Evolutionary conservation across 2,329 filamentous ascomycete species (phyloP), one percentile per base, ranked within the genome.

Genomic region (Rutstroemia sp.): DNA sequence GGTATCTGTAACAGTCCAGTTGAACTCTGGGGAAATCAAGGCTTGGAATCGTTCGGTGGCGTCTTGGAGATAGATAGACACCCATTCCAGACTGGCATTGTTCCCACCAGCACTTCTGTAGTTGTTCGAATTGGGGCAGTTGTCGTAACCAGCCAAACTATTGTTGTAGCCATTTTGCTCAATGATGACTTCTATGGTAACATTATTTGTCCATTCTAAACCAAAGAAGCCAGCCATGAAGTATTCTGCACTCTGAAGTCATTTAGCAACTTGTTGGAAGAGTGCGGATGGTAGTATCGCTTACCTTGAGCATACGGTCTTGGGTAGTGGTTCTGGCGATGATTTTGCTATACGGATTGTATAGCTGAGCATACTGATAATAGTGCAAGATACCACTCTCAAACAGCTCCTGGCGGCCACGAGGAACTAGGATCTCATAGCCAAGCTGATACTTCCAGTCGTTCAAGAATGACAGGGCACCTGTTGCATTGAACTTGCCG

Each of bases 191-290:
- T 89, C 82, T n/a, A 89, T 78, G 0, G 83, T 88, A 6, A 79
- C 86, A 65, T 89, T 88, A 30, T 83, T 77, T 1, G 82, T 78
- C 87, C 87, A 91, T 48, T 86, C 80, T 0, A 89, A 76, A 0
- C 87, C 87, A 66, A 91, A 91, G 73, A 91, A 91, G 0, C 88
- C 88, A 5, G 87, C 84, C 67, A 90, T 73, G 71, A 89, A 91
- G 69, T 91, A 87, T 69, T 91, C 87, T 3, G 87, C 87, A 45
- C 63, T 41, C 66, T 69, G 30, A 4, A 30, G 48, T 63, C 30
- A 61, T 41, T 56, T 25, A 39, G 27, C 44, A 27, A 34, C 30
- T 10, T 34, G 30, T 44, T 38, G 25, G 14, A 23, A 9, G 25
- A 16, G 25, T 16, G n/a, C 25, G 5, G 5, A n/a, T 5, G 3